Evolutionary conservation across 441 rosid genomes (phyloP).

Genomic region (Erodium moschatum): DNA sequence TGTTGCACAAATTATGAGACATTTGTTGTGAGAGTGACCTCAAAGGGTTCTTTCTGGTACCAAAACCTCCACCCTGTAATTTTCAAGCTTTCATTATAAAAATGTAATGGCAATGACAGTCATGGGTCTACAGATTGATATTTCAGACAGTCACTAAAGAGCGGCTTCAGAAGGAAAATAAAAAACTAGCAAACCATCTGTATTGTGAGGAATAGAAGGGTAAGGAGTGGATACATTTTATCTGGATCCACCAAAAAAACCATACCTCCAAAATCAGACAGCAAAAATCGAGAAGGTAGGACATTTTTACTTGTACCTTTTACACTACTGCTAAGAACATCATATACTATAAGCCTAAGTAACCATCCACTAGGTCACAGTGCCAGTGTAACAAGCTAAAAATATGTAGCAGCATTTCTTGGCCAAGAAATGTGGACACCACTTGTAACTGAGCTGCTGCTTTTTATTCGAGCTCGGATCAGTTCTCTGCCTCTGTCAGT

Average conservation of each 20-base stretch:
- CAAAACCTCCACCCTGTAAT: background rate
- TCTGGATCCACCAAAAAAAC: constrained; percentile 8
- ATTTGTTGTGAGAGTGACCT: constrained; percentile 38
- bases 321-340: constrained; percentile 1
- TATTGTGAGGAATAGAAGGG: constrained; percentile 7
- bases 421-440: background rate
- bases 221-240: background rate
- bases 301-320: background rate
- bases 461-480: background rate
- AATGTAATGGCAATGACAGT: background rate
- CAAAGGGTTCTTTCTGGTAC: constrained; percentile 34
- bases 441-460: constrained; percentile 7
- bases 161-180: background rate
- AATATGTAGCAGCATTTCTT: background rate
- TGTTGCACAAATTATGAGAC: constrained; percentile 26
- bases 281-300: background rate
- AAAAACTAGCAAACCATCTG: too few relatives aligned
- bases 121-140: background rate
- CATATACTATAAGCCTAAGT: background rate
- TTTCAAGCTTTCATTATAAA: background rate
- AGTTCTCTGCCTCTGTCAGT: background rate
- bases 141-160: constrained; percentile 30
- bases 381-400: constrained; percentile 1
- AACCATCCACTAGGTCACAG: background rate
- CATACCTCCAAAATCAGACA: constrained; percentile 6